Percentiles rank a stretch among this genome's conserved stretches.
Conservation (phyloP, 1,284 basidiomycete species). For the Sporisorium graminicola region DNA sequence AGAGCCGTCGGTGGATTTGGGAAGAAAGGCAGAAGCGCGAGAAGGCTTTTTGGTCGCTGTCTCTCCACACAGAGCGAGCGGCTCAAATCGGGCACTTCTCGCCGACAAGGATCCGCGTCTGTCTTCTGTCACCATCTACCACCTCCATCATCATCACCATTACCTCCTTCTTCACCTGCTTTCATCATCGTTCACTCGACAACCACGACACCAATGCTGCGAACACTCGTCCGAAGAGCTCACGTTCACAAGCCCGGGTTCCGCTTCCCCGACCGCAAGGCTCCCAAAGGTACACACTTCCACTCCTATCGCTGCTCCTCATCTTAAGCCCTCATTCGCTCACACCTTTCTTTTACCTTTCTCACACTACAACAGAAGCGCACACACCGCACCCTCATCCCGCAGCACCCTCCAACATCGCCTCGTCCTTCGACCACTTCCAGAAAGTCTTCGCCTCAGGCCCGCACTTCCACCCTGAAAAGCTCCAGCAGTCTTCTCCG, state of each 20-base stretch:
- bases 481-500: constrained; percentile 35
- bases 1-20: not conserved
- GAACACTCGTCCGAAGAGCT: constrained; percentile 52
- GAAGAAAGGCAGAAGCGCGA: not conserved
- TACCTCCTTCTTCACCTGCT: not conserved
- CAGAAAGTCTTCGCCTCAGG: constrained; percentile 60
- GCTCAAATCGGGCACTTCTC: constrained; percentile 26
- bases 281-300: constrained; percentile 50
- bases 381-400: constrained; percentile 66
- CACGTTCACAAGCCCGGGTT: constrained; percentile 58
- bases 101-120: not conserved
- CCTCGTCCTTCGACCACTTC: constrained; percentile 59
- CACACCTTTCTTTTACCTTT: not conserved
- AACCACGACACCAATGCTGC: constrained; percentile 42
- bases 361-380: constrained; percentile 19
- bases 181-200: not conserved
- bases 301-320: not conserved
- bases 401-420: constrained; percentile 60
- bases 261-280: constrained; percentile 61
- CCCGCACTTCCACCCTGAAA: constrained; percentile 66
- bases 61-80: constrained; percentile 19
- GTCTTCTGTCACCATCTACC: not conserved
- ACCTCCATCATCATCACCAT: not conserved
- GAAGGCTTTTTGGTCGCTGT: not conserved
- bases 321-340: not conserved